Evolutionary conservation across 768 basidiomycete species (phyloP).

Genomic region (Lyophyllum shimeji): DNA sequence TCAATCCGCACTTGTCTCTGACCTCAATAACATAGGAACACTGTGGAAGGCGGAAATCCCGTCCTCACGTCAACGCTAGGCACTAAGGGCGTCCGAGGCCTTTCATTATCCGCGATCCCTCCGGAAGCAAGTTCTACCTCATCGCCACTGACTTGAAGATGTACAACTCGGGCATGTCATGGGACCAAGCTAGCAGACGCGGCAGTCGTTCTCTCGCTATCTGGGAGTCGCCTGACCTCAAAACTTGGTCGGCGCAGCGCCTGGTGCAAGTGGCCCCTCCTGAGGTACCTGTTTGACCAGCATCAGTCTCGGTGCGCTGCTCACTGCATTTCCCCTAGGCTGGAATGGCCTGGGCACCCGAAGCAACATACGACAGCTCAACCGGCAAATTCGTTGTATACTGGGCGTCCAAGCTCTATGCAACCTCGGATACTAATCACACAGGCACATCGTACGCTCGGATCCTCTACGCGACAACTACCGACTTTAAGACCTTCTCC

Average conservation of each 20-base stretch:
- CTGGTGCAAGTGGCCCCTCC: constrained; percentile 18
- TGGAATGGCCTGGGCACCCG: constrained; percentile 21
- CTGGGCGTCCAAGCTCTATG: constrained; percentile 17
- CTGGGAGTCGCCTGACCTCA: constrained; percentile 17
- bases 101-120: constrained; percentile 18
- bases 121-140: constrained; percentile 18
- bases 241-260: constrained; percentile 16
- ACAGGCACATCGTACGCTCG: constrained; percentile 14
- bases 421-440: constrained; percentile 14
- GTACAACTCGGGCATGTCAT: constrained; percentile 13
- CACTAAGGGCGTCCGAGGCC: constrained; percentile 17
- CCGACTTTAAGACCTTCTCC: constrained; percentile 19
- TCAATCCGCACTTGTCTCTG: not conserved
- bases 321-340: constrained; percentile 4
- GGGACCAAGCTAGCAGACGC: constrained; percentile 12
- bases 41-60: constrained; percentile 15
- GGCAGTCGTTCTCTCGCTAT: constrained; percentile 18
- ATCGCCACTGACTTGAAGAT: constrained; percentile 20
- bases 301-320: not conserved
- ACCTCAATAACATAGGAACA: not conserved
- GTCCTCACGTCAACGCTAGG: constrained; percentile 19
- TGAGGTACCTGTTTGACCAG: not conserved
- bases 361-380: constrained; percentile 17
- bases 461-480: constrained; percentile 17
- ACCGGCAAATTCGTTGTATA: constrained; percentile 16